Base-by-base conservation (phyloP, 2,329 filamentous ascomycete species). In the Aspergillus spinulosporus region DNA sequence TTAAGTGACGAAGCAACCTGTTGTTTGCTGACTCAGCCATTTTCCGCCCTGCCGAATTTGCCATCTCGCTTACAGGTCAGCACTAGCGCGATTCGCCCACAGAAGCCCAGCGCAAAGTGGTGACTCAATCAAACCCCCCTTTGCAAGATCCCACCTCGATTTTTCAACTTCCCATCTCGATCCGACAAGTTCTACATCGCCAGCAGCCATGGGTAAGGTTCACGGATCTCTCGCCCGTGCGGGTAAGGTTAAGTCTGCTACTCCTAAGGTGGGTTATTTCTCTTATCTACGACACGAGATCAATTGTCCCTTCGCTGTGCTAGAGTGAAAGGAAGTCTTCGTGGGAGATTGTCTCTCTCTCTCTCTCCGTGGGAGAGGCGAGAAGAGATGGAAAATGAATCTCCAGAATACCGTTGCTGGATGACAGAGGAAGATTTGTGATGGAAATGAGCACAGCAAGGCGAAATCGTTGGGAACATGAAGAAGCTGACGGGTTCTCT, bases 191-290 rank as follows among this genome's bases (percentile, higher is more conserved):
- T 58, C 61, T 48, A 55, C 66, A 71, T 64, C 67, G 76, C 71
- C 74, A 78, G 76, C 81, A 81, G 89, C 78, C 80, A 92, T 93
- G 89, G 89, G 89, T 83, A 93, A 93, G 84, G 89, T 93, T 80
- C 90, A 93, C 88, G 90, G 90, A 79, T 94, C 90, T 77, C 62
- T 64, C 60, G 62, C 60, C 53, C 62, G 60, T 64, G 62, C 62
- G 54, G 62, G 60, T 64, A 64, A 64, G 62, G 62, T 62, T 55
- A 64, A 64, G 62, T 56, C 57, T 56, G 62, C 61, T 45, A 64
- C 59, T 58, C 62, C 61, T 56, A 62, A 61, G 60, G 59, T 57
- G 40, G 49, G 55, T 57, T 14, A 6, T 36, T 43, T 14, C 49
- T 14, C 47, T 37, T 37, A 15, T 26, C 37, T 49, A 5, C 21